Evolutionary conservation across 371 early-diverging fungal genomes (phyloP).

Genomic region (Haplosporangium sp.): DNA sequence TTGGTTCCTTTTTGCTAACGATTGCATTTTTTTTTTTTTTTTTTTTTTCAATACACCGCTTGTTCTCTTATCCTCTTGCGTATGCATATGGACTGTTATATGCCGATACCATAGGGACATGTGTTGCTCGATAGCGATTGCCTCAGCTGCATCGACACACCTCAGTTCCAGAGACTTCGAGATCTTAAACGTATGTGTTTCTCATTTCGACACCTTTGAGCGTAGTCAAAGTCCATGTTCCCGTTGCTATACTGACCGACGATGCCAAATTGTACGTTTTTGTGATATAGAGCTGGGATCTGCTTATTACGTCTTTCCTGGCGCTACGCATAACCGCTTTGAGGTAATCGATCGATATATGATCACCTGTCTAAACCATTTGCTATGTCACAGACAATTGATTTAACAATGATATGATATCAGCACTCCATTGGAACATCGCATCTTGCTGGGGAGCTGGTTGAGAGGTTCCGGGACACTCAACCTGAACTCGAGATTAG

Average conservation of each 20-base stretch:
- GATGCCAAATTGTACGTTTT: background rate
- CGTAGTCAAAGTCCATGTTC: background rate
- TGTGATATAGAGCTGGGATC: slow-evolving; percentile 69
- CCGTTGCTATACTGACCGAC: background rate
- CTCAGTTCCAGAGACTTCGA: slow-evolving; percentile 91
- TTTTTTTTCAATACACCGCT: background rate
- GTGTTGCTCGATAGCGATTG: slow-evolving; percentile 76
- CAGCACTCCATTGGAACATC: slow-evolving; percentile 72
- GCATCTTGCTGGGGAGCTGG: slow-evolving; percentile 82
- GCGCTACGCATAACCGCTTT: slow-evolving; percentile 92
- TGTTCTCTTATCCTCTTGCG: background rate
- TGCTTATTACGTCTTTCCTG: slow-evolving; percentile 93
- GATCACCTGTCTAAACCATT: background rate
- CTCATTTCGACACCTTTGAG: background rate
- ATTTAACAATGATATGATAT: background rate
- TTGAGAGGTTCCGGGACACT: slow-evolving; percentile 72
- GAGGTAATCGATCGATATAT: slow-evolving; percentile 56
- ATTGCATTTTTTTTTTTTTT: no score
- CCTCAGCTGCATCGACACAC: slow-evolving; percentile 89
- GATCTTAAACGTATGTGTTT: slow-evolving; percentile 79
- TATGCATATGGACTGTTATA: no score
- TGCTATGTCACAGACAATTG: background rate
- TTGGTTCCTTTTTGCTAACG: no score
- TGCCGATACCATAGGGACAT: slow-evolving; percentile 72
- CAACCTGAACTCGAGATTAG: slow-evolving; percentile 89